Evolutionary conservation across 495 filamentous ascomycete species (phyloP).

Genomic region (Evernia prunastri): DNA sequence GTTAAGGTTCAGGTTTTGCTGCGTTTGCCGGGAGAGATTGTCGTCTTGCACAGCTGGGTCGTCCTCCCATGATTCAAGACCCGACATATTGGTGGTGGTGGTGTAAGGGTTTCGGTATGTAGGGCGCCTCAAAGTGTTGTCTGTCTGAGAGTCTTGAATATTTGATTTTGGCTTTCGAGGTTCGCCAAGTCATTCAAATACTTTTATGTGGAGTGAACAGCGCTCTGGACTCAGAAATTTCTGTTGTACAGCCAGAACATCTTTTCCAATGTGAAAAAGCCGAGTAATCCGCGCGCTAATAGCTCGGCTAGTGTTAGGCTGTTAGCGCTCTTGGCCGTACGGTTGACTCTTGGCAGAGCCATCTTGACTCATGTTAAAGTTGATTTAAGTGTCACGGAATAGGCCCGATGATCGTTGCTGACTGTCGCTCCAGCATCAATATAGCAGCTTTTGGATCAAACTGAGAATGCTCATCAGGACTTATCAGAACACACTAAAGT

Average conservation of each 20-base stretch:
- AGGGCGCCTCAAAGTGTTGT: not conserved
- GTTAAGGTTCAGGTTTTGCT: conserved; percentile 69
- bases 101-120: no score
- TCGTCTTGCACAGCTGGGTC: conserved; percentile 84
- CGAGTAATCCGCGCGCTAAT: conserved; percentile 6
- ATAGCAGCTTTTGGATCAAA: not conserved
- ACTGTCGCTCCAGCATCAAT: no score
- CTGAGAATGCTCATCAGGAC: not conserved
- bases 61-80: conserved; percentile 92
- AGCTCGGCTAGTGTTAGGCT: conserved; percentile 11
- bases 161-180: not conserved
- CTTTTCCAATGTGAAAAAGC: no score
- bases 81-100: conserved; percentile 61
- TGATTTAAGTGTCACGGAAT: no score
- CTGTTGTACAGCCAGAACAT: not conserved
- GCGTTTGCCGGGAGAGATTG: conserved; percentile 69
- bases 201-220: not conserved
- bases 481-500: not conserved
- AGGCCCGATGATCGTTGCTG: no score
- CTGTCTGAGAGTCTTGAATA: not conserved
- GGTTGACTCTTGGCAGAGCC: conserved; percentile 12
- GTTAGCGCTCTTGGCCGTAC: conserved; percentile 7
- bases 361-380: not conserved
- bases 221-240: not conserved
- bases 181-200: not conserved